phyloP scores from a whole-genome alignment of 371 early-diverging fungal species.

The Mucor saturninus region DNA sequence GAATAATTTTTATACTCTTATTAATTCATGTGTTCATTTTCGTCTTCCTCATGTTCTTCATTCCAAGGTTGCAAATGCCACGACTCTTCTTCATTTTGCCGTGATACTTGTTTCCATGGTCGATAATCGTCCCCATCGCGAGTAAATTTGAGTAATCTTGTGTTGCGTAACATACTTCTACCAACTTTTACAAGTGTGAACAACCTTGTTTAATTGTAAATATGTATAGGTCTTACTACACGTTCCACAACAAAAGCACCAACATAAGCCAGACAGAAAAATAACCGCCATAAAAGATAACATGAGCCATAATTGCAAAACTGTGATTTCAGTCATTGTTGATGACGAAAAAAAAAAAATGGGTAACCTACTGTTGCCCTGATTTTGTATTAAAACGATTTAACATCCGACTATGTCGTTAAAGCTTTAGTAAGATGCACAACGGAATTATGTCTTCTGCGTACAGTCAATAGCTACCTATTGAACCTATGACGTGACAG shows the following conservation, averaged over 20 bases:
- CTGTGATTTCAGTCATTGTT: conserved; percentile 18
- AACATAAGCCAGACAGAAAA: conserved; percentile 45
- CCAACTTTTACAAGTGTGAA: conserved; percentile 21
- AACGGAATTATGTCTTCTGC: too few relatives aligned
- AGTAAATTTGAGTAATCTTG: conserved; percentile 22
- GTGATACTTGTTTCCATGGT: conserved; percentile 20
- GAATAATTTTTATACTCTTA: too few relatives aligned
- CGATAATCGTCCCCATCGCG: conserved; percentile 21
- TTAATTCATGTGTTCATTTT: background rate
- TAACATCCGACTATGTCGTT: too few relatives aligned
- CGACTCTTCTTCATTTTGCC: conserved; percentile 20
- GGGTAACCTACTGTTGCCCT: too few relatives aligned
- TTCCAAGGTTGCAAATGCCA: conserved; percentile 9
- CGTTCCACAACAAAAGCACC: conserved; percentile 55
- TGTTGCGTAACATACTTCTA: conserved; percentile 31
- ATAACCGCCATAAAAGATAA: conserved; percentile 24
- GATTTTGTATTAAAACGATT: too few relatives aligned
- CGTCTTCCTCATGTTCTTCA: conserved; percentile 13
- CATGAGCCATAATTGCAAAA: conserved; percentile 34
- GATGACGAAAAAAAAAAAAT: background rate
- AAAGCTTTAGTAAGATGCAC: too few relatives aligned
- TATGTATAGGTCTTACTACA: conserved; percentile 38
- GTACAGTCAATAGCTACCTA: too few relatives aligned
- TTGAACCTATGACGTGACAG: too few relatives aligned
- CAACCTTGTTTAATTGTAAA: background rate